A percentile compares a stretch with the other conserved stretches of the same genome.
Conservation (phyloP, 2,329 filamentous ascomycete species). For the Polytolypa hystricis region DNA sequence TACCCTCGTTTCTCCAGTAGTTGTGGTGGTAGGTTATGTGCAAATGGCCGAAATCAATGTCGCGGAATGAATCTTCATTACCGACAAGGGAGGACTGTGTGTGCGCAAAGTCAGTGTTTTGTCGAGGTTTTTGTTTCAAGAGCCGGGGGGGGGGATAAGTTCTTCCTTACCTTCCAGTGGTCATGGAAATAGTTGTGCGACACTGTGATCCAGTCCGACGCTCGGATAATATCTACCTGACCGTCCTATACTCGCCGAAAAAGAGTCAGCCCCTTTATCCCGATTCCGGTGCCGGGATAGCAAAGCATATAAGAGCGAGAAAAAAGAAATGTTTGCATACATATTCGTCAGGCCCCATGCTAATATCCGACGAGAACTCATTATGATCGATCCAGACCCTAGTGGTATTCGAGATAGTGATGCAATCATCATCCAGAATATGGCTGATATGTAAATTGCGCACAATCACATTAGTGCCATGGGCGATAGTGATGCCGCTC, state of each 20-base stretch:
- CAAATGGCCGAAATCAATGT: conserved; percentile 34
- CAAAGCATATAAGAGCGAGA: no score
- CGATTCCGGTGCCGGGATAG: no score
- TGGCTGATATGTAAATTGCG: conserved; percentile 27
- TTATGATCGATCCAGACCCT: conserved; percentile 40
- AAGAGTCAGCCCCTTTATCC: no score
- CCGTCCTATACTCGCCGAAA: conserved; percentile 25
- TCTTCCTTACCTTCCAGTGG: conserved; percentile 27
- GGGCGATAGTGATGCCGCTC: conserved; percentile 26
- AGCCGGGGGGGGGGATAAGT: not conserved
- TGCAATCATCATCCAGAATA: conserved; percentile 32
- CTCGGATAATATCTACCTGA: conserved; percentile 37
- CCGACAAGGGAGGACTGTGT: conserved; percentile 30
- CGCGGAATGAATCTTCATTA: conserved; percentile 30
- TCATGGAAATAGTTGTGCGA: conserved; percentile 42
- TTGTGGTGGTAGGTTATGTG: conserved; percentile 43
- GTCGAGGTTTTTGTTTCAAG: no score
- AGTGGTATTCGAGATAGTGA: conserved; percentile 36
- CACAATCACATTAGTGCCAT: conserved; percentile 31
- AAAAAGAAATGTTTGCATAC: conserved; percentile 5
- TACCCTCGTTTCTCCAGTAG: conserved; percentile 37
- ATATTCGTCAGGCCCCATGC: conserved; percentile 29
- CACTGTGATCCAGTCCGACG: conserved; percentile 37
- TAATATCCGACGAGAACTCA: conserved; percentile 35
- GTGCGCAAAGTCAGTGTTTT: not conserved